These are phyloP conservation scores for Talaromyces wortmannii DNA, from an alignment of 495 filamentous ascomycete species.

Conservation along the genomic window DNA sequence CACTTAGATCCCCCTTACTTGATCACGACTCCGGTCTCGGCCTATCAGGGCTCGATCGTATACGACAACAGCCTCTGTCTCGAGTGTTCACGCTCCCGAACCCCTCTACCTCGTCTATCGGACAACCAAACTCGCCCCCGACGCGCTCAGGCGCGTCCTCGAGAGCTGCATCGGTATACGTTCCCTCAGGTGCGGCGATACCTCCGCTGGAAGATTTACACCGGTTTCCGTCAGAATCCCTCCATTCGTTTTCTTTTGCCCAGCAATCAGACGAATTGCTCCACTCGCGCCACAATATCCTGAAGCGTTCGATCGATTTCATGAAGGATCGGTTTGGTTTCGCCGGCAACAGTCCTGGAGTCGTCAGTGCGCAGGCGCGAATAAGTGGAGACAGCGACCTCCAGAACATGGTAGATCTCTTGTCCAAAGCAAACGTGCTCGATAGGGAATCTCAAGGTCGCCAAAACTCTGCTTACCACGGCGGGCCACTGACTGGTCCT, in stretches of 20 bases:
- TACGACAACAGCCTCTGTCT: constrained; percentile 66
- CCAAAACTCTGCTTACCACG: constrained; percentile 34
- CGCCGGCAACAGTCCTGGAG: constrained; percentile 54
- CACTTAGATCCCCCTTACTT: constrained; percentile 46
- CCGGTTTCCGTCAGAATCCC: constrained; percentile 88
- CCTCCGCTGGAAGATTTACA: constrained; percentile 81
- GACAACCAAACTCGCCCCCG: constrained; percentile 58
- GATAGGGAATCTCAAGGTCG: constrained; percentile 41
- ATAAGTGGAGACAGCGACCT: constrained; percentile 77
- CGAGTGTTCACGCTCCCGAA: constrained; percentile 61
- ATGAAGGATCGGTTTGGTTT: constrained; percentile 93
- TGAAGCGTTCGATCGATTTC: constrained; percentile 94
- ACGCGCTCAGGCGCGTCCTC: constrained; percentile 42
- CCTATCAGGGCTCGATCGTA: constrained; percentile 79
- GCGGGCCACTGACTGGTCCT: constrained; percentile 73
- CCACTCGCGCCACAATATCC: constrained; percentile 83
- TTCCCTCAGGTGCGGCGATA: constrained; percentile 57
- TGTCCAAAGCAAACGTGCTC: constrained; percentile 71
- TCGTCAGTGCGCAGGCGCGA: constrained; percentile 76
- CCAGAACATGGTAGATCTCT: constrained; percentile 83
- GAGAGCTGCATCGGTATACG: constrained; percentile 45
- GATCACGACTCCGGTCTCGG: constrained; percentile 58
- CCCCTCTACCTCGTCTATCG: constrained; percentile 56
- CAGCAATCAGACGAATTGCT: constrained; percentile 90
- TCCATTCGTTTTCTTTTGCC: constrained; percentile 98